phyloP scores from a whole-genome alignment of 306 rosid genomes.

The Cucurbita pepo region DNA sequence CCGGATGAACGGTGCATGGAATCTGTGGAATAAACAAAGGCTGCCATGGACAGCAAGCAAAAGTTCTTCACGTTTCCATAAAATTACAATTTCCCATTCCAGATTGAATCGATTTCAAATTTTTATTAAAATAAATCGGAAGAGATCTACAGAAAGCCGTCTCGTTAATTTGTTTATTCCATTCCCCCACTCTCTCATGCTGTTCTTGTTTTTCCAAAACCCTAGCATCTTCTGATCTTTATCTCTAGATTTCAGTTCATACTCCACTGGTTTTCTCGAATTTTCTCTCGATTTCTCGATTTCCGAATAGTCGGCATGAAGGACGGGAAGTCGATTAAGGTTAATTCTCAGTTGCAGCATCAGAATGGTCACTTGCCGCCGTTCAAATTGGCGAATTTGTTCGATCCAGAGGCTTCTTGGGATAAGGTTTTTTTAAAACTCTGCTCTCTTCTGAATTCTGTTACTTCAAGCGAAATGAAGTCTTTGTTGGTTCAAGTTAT shows the following conservation, averaged over 20 bases:
- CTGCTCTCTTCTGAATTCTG: neutral
- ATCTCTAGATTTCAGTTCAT: neutral
- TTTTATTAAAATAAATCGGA: neutral
- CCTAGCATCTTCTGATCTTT: neutral
- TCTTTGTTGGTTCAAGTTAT: neutral
- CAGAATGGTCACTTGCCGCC: conserved; percentile 87
- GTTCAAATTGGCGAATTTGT: conserved; percentile 67
- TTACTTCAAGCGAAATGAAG: neutral
- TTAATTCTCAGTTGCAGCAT: conserved; percentile 24
- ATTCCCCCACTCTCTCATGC: neutral
- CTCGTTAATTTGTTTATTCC: neutral
- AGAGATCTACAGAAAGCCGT: neutral
- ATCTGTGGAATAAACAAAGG: neutral
- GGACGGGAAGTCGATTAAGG: conserved; percentile 58
- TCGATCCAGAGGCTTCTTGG: conserved; percentile 97
- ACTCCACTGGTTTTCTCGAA: neutral
- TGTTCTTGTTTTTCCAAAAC: neutral
- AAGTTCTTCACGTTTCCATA: neutral
- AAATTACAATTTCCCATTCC: neutral
- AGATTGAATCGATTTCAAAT: neutral
- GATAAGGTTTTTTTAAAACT: conserved; percentile 52
- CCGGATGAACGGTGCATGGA: neutral
- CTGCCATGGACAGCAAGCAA: neutral
- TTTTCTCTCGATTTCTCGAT: neutral
- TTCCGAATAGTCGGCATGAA: conserved; percentile 32